Evolutionary conservation across 306 rosid genomes (phyloP).

Genomic region (Fagus crenata): DNA sequence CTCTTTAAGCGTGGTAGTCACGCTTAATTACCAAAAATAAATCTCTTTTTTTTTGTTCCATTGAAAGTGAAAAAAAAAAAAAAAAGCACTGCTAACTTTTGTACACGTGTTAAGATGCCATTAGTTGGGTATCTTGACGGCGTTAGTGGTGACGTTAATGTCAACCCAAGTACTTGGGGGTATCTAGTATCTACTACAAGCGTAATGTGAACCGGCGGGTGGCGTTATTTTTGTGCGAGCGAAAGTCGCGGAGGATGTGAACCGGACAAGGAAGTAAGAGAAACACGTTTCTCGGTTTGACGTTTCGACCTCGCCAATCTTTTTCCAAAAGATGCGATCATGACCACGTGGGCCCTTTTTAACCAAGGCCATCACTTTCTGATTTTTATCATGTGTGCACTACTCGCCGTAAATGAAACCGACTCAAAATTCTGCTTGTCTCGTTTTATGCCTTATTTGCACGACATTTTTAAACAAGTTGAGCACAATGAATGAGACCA

Average conservation of each 20-base stretch:
- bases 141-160: neutral
- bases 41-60: neutral
- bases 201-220: neutral
- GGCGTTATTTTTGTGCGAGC: neutral
- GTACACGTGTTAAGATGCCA: neutral
- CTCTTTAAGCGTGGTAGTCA: slow-evolving; percentile 23
- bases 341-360: too few relatives aligned
- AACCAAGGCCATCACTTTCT: too few relatives aligned
- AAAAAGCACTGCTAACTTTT: neutral
- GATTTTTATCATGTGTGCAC: too few relatives aligned
- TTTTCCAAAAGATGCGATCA: too few relatives aligned
- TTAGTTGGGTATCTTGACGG: neutral
- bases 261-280: neutral
- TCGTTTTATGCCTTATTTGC: too few relatives aligned
- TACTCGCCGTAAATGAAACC: too few relatives aligned
- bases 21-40: neutral
- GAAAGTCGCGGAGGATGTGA: neutral
- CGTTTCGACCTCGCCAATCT: too few relatives aligned
- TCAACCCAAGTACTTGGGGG: neutral
- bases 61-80: neutral
- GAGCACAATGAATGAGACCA: too few relatives aligned
- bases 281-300: neutral
- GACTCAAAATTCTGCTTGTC: too few relatives aligned
- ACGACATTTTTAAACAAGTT: too few relatives aligned
- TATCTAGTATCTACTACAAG: too few relatives aligned